These are phyloP conservation scores for Scenedesmus sp. DNA, from an alignment of 163 green algal genomes.

Conservation along the genomic window DNA sequence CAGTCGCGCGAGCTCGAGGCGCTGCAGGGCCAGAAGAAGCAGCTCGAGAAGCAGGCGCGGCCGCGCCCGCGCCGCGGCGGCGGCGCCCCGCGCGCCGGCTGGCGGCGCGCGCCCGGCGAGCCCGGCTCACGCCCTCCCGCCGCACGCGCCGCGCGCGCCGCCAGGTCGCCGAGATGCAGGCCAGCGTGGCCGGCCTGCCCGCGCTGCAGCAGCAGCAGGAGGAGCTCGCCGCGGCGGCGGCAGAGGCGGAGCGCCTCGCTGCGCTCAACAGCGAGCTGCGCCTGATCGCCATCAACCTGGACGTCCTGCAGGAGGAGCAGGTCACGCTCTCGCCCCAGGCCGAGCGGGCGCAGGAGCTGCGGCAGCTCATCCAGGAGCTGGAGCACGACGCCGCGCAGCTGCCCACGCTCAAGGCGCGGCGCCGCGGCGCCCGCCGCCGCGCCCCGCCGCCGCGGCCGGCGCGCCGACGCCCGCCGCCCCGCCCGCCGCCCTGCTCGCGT, in stretches of 20 bases:
- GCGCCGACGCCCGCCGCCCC: neutral
- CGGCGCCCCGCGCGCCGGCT: neutral
- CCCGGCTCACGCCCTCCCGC: neutral
- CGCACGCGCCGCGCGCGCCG: too few species aligned
- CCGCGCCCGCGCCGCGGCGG: neutral
- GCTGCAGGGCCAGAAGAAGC: slow-evolving; percentile 26
- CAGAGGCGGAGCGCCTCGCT: slow-evolving; percentile 23
- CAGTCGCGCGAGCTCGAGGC: slow-evolving; percentile 14
- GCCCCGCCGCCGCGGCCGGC: neutral
- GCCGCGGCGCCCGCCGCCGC: neutral
- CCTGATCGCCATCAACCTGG: slow-evolving; percentile 3
- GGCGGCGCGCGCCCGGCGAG: too few species aligned
- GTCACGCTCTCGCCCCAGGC: slow-evolving; percentile 3
- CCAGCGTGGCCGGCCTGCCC: neutral
- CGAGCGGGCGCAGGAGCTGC: slow-evolving; percentile 17
- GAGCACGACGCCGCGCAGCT: slow-evolving; percentile 1
- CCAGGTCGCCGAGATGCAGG: slow-evolving; percentile 12
- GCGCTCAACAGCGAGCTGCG: slow-evolving; percentile 39
- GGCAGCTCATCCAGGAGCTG: neutral
- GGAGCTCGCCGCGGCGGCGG: neutral
- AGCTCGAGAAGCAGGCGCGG: slow-evolving; percentile 39
- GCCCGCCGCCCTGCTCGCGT: neutral
- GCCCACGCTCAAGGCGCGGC: neutral
- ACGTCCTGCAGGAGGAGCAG: slow-evolving; percentile 7
- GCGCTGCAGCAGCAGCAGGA: slow-evolving; percentile 5